Evolutionary conservation across 2,329 filamentous ascomycete genomes (phyloP).

Genomic region (Hawksworthiomyces lignivorus): DNA sequence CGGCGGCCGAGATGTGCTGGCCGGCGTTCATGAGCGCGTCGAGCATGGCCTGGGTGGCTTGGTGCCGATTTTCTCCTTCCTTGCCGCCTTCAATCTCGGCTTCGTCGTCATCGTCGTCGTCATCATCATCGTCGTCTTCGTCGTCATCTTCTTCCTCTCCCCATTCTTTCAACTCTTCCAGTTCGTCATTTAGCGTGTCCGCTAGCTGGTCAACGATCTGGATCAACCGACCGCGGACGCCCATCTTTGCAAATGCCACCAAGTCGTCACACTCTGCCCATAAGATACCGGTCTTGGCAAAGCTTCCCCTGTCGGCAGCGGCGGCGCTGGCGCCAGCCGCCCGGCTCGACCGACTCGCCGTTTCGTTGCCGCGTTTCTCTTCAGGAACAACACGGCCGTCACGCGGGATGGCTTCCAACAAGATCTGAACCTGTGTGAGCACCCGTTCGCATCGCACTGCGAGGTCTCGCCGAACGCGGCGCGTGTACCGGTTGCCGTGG

Average conservation of each 20-base stretch:
- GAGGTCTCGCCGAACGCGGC: constrained; percentile 39
- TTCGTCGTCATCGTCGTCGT: constrained; percentile 24
- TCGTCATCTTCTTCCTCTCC: constrained; percentile 59
- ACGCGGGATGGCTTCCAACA: constrained; percentile 53
- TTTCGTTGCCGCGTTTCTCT: constrained; percentile 36
- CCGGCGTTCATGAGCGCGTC: constrained; percentile 61
- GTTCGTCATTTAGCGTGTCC: constrained; percentile 70
- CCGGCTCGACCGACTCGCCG: too few species aligned
- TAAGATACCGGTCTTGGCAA: constrained; percentile 64
- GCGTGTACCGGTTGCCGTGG: constrained; percentile 54
- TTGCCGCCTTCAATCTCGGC: constrained; percentile 10
- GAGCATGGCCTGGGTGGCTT: constrained; percentile 47
- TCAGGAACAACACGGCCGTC: constrained; percentile 47
- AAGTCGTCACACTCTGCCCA: constrained; percentile 80
- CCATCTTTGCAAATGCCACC: constrained; percentile 53
- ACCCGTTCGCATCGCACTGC: constrained; percentile 50
- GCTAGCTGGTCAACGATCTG: constrained; percentile 66
- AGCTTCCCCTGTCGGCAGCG: constrained; percentile 39
- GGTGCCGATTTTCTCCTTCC: constrained; percentile 22
- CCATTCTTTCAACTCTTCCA: constrained; percentile 85
- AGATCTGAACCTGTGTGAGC: constrained; percentile 52
- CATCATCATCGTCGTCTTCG: constrained; percentile 40
- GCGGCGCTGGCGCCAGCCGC: constrained; percentile 12
- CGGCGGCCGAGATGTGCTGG: constrained; percentile 53
- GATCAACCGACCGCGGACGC: constrained; percentile 62